Evolutionary conservation across 2,329 filamentous ascomycete genomes (phyloP), one percentile per base, ranked within the genome.

Genomic region (Orbilia blumenaviensis): DNA sequence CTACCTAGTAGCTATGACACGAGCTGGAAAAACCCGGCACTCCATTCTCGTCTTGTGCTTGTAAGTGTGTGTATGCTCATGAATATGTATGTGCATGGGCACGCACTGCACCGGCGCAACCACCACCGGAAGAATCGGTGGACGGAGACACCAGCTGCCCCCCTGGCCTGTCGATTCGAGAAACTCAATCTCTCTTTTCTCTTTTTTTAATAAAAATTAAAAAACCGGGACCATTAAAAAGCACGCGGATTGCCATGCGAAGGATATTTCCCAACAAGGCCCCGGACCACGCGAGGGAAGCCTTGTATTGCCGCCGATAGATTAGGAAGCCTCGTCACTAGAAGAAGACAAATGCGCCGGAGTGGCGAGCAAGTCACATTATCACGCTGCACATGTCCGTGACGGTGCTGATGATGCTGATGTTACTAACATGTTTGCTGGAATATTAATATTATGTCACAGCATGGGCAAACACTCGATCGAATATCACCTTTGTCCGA

Each of bases 71-170:
- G 18, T 44, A n/a, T 41, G n/a, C 7, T 41, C n/a, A 12, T 41
- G 38, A 21, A 23, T 23, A 48, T 48, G 18, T 48, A 48, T 9
- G 38, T 25, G 21, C 66, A 68, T 58, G 52, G 18, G 18, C 64
- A 61, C 44, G 1, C n/a, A n/a, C n/a, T 34, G 21, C 48, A 38
- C 66, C 66, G 56, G 66, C 56, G 63, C 32, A 34, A 54, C 56
- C 56, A 56, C 52, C 52, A 69, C 54, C 66, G 66, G 66, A 69
- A 69, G 54, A 69, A 69, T 61, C 54, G 46, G 32, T 27, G 54
- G 34, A 42, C 54, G 54, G 54, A 69, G 14, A 36, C 21, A 56
- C 16, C 4, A 18, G 21, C 48, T 18, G 7, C 6, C 38, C 38
- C 48, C 29, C 36, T 16, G 9, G 14, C 48, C 27, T 36, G n/a